phyloP scores from a whole-genome alignment of 2,329 filamentous ascomycete genomes.

The Colletotrichum lindemuthianum region DNA sequence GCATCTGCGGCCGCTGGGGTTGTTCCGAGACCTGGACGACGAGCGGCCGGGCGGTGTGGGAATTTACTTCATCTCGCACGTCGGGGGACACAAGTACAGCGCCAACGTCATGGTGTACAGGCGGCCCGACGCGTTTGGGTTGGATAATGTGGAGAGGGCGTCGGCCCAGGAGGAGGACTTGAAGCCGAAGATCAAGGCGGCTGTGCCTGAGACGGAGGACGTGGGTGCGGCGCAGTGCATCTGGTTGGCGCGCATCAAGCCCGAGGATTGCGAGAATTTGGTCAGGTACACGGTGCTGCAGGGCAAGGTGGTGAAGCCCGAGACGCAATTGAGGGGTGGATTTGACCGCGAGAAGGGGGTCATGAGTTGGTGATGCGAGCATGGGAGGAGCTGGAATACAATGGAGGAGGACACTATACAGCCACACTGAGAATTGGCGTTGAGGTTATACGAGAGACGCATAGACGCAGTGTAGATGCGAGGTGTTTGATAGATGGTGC shows the following conservation, averaged over 20 bases:
- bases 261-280: slow-evolving; percentile 93
- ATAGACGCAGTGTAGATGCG: too few relatives aligned
- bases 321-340: slow-evolving; percentile 84
- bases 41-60: slow-evolving; percentile 90
- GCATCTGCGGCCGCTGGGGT: slow-evolving; percentile 83
- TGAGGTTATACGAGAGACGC: too few relatives aligned
- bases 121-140: slow-evolving; percentile 65
- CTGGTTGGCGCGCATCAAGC: slow-evolving; percentile 86
- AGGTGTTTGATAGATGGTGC: too few relatives aligned
- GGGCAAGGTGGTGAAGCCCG: slow-evolving; percentile 93
- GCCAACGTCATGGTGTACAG: slow-evolving; percentile 96
- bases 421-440: too few relatives aligned
- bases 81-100: slow-evolving; percentile 95
- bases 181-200: slow-evolving; percentile 43
- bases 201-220: slow-evolving; percentile 49
- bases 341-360: slow-evolving; percentile 86
- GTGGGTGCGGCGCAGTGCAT: slow-evolving; percentile 86
- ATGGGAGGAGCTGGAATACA: not conserved
- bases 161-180: slow-evolving; percentile 47
- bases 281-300: slow-evolving; percentile 89
- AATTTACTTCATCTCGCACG: slow-evolving; percentile 96
- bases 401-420: not conserved
- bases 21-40: slow-evolving; percentile 89
- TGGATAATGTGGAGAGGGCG: slow-evolving; percentile 56
- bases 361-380: slow-evolving; percentile 79